These are phyloP conservation scores for Lupinus albus DNA, from an alignment of 306 rosid species.

Conservation along the genomic window DNA sequence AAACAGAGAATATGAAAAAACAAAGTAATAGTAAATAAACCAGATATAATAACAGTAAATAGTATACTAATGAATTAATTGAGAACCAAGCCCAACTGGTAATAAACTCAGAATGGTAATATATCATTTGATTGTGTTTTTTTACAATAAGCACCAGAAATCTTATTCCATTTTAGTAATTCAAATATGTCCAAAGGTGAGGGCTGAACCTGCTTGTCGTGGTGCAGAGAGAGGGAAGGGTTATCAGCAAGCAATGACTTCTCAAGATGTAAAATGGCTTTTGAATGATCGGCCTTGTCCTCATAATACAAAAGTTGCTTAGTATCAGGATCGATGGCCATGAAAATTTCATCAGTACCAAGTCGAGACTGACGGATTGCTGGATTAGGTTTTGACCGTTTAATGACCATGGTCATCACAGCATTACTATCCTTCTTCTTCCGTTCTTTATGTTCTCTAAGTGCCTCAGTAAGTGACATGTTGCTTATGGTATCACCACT, in stretches of 20 bases:
- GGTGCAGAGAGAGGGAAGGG: slow-evolving; percentile 78
- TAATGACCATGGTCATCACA: slow-evolving; percentile 92
- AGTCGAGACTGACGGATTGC: slow-evolving; percentile 87
- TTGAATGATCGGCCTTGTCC: slow-evolving; percentile 74
- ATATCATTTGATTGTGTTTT: neutral
- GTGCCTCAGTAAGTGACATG: slow-evolving; percentile 91
- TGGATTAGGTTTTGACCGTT: slow-evolving; percentile 83
- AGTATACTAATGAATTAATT: slow-evolving; percentile 2
- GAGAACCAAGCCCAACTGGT: slow-evolving; percentile 7
- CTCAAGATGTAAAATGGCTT: slow-evolving; percentile 71
- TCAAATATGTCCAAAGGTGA: slow-evolving; percentile 36
- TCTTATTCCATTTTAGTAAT: slow-evolving; percentile 16
- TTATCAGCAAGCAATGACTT: slow-evolving; percentile 73
- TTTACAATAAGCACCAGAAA: slow-evolving; percentile 9
- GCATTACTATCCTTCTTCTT: slow-evolving; percentile 89
- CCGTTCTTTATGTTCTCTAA: slow-evolving; percentile 89
- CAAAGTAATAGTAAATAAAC: neutral
- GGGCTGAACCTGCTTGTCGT: slow-evolving; percentile 79
- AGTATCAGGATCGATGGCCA: slow-evolving; percentile 86
- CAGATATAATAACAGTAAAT: slow-evolving; percentile 18
- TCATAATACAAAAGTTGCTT: slow-evolving; percentile 90
- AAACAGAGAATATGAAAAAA: slow-evolving; percentile 19
- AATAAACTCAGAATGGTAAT: slow-evolving; percentile 8
- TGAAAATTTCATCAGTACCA: slow-evolving; percentile 90
- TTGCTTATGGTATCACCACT: slow-evolving; percentile 98